Evolutionary conservation across 2,329 filamentous ascomycete species (phyloP), one percentile per base, ranked within the genome.

Genomic region (Graphium sp.): DNA sequence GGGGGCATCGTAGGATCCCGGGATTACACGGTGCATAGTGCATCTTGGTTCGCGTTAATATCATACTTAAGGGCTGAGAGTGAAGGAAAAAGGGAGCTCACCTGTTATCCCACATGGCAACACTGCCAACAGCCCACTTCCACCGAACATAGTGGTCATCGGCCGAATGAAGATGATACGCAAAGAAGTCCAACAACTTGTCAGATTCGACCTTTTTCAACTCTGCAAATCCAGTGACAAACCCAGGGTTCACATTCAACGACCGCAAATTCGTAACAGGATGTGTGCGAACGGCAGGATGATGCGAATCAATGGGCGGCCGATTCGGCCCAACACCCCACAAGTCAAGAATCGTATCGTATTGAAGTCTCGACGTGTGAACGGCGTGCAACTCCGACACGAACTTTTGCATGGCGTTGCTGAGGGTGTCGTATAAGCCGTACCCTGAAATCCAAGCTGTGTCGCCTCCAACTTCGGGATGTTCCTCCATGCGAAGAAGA

Each of bases 51-150:
- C 13, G 18, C 26, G 31, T 16, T 22, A 22, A 14, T 18, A 13
- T 28, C 5, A 6, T 14, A n/a, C 5, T 8, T 6, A 28, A 22
- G 4, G 28, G 19, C 6, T 16, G 4, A 15, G 12, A 34, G 12
- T 16, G 26, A 6, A 23, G n/a, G 12, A 18, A 10, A 14, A 13
- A 8, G n/a, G 12, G n/a, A 17, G 8, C 7, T 10, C 18, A 50
- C 44, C 54, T 39, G 35, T 64, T 63, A 31, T 65, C 60, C 59
- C 60, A 64, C 42, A 64, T 56, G 2, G 60, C 59, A 5, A 62
- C 53, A 18, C 52, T 56, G 1, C 59, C 59, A 6, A 56, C 53
- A 0, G 48, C 41, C 59, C 61, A 65, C 34, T 60, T 62, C 50
- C 57, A 62, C 3, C 60, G 45, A 5, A 64, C 58, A 15, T 49